Base-by-base conservation (phyloP, 2,329 filamentous ascomycete genomes). In the Raffaelea deltoideospora region DNA sequence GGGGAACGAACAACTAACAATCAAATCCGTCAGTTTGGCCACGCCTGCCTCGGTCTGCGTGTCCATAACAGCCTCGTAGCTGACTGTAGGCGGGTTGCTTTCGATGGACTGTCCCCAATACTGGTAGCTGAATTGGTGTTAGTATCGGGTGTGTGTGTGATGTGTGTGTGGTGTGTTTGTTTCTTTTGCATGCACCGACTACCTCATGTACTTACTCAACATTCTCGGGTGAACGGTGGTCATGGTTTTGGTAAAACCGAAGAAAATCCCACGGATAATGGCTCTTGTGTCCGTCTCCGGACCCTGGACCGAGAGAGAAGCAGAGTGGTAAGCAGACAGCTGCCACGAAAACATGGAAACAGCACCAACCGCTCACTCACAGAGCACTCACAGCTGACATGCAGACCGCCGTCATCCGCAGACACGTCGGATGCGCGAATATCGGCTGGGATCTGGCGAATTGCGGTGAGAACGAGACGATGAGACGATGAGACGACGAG, bases 211-310 rank as follows among this genome's bases (percentile, higher is more conserved):
- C 57, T 40, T 45, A 58, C 53, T 50, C 46, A 30, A 56, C 48
- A 31, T 42, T 38, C 47, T 64, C 57, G 29, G 53, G 39, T 20
- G 45, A 31, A 33, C 57, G 52, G 19, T 50, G 41, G 40, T 56
- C 45, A 22, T 52, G 45, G 32, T 51, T 47, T 15, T 58, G 48
- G 48, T 74, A 65, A 35, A 55, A 55, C 38, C 61, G 47, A 39
- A 83, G 60, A 61, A 80, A 83, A 3, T 65, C 55, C 65, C 69
- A 77, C 1, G 64, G 52, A 50, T 86, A 92, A 19, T 63, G 55
- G 55, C 81, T 86, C 31, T 63, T 50, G 53, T 93, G 86, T 2
- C 63, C 64, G 50, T 81, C 77, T 41, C 65, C 63, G 38, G 67
- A 67, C 78, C 79, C 79, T 83, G 31, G 24, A 38, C 42, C 20